Evolutionary conservation across 2,329 filamentous ascomycete genomes (phyloP).

Genomic region (Claviceps pusilla): DNA sequence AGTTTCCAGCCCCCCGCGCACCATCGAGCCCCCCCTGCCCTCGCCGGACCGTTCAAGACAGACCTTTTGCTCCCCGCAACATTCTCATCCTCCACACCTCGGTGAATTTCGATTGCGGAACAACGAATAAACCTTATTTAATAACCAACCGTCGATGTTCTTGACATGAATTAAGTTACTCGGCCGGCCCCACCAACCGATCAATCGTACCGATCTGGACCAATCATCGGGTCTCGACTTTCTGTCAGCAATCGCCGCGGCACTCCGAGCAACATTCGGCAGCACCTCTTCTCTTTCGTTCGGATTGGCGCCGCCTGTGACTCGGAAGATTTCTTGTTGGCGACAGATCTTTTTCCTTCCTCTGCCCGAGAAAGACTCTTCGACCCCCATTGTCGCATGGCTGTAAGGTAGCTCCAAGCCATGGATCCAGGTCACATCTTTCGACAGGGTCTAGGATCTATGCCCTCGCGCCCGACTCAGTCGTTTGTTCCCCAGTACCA

Average conservation of each 20-base stretch:
- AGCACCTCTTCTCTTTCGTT: background rate
- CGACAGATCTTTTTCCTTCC: background rate
- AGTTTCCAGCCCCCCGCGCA: background rate
- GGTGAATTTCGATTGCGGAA: background rate
- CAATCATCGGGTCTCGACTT: background rate
- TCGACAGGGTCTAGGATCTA: slow-evolving; percentile 38
- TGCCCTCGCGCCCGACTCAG: slow-evolving; percentile 24
- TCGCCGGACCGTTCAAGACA: background rate
- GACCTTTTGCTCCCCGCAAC: slow-evolving; percentile 1
- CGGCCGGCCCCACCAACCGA: background rate
- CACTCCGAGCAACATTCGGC: background rate
- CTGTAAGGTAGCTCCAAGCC: slow-evolving; percentile 1
- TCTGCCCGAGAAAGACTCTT: background rate
- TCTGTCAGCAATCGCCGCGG: background rate
- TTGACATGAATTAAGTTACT: background rate
- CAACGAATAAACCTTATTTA: background rate
- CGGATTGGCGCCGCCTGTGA: slow-evolving; percentile 2
- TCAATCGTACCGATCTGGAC: background rate
- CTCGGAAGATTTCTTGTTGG: background rate
- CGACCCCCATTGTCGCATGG: background rate
- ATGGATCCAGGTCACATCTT: slow-evolving; percentile 49
- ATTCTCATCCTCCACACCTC: background rate
- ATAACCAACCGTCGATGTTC: background rate
- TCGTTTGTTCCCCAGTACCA: slow-evolving; percentile 18
- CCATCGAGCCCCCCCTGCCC: background rate